Evolutionary conservation across 2,329 filamentous ascomycete genomes (phyloP).

Genomic region (Neoarthrinium moseri): DNA sequence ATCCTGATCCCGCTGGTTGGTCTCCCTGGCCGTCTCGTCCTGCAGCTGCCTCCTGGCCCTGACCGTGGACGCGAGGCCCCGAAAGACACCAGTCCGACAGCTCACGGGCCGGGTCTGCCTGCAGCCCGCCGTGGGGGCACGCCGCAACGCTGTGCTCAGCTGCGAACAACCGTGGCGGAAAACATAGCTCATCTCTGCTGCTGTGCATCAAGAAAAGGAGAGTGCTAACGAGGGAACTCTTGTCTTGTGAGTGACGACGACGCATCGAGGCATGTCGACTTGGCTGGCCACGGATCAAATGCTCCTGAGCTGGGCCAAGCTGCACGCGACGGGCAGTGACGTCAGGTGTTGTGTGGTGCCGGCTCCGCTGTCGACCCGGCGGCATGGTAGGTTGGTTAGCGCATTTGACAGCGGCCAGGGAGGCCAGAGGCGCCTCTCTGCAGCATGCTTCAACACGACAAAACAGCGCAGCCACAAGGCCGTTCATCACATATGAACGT

Average conservation of each 20-base stretch:
- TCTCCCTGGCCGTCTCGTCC: slow-evolving; percentile 23
- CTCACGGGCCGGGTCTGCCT: not conserved
- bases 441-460: too few relatives aligned
- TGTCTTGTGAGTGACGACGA: not conserved
- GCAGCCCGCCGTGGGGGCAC: not conserved
- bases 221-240: not conserved
- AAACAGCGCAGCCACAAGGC: too few relatives aligned
- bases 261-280: not conserved
- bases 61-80: slow-evolving; percentile 16
- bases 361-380: too few relatives aligned
- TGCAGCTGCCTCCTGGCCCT: slow-evolving; percentile 11
- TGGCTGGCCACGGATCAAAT: not conserved
- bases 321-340: too few relatives aligned
- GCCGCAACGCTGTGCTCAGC: not conserved
- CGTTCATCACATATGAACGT: too few relatives aligned
- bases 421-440: too few relatives aligned
- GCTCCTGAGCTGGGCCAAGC: too few relatives aligned
- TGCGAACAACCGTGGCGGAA: slow-evolving; percentile 21
- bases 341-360: too few relatives aligned
- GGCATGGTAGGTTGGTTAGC: too few relatives aligned
- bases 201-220: not conserved
- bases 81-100: not conserved
- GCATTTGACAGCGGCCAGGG: too few relatives aligned
- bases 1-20: slow-evolving; percentile 24
- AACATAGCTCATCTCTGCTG: slow-evolving; percentile 29